Base-by-base conservation (phyloP, 2,329 filamentous ascomycete genomes). In the Colletotrichum orchidophilum region DNA sequence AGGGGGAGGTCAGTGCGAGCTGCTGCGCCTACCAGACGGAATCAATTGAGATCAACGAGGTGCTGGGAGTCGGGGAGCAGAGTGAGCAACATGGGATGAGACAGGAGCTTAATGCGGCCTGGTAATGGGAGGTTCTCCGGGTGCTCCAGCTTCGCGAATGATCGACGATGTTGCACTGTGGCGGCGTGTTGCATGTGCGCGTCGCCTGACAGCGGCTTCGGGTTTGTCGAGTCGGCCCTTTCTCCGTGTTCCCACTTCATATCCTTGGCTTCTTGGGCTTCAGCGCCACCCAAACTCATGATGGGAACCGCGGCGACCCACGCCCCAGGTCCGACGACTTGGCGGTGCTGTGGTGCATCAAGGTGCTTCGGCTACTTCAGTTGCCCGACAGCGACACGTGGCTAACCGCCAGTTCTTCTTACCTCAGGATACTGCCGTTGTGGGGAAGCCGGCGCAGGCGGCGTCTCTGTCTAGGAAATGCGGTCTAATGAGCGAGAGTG, bases 141-240 rank as follows among this genome's bases (percentile, higher is more conserved):
- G 7, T 27, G 18, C 13, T 15, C n/a, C 21, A 18, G 33, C 21
- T 59, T 26, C 42, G 58, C 18, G n/a, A 21, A 26, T 27, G 39
- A 61, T 50, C 58, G 42, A 50, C 58, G n/a, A 18, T 15, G 42
- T 50, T 33, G 12, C 58, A 24, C 18, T 42, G 42, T 27, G 26
- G 11, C 24, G 24, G 58, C 21, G 13, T 26, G 12, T 33, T 59
- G 13, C 24, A 42, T 42, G 33, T 59, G 21, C 13, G 2, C 21
- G 13, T 49, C 24, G 27, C 35, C 21, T 5, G 42, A 15, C 15
- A 26, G 29, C 57, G n/a, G 24, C 18, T 13, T 46, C 42, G 58
- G n/a, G 39, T 61, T 50, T 42, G 42, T 29, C 42, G 42, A 61
- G 59, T 61, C 59, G 59, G 59, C 42, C 59, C 59, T 33, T 61